These are phyloP conservation scores for Leptodermis oblonga DNA, from an alignment of 257 asterid species.

Conservation along the genomic window DNA sequence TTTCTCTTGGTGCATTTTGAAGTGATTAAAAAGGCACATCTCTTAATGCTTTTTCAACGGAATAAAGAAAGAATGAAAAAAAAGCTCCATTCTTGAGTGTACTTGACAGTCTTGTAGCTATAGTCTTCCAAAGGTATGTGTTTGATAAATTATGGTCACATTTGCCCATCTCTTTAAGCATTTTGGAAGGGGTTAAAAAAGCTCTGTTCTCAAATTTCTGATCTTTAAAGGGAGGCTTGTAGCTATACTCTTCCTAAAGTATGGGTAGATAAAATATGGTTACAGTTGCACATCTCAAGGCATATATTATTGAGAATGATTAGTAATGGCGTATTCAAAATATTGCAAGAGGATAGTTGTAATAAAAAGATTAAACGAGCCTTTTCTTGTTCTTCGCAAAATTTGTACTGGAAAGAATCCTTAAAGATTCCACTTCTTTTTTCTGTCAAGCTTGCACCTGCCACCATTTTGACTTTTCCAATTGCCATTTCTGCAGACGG, in stretches of 20 bases:
- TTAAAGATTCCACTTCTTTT: background rate
- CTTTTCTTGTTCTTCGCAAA: background rate
- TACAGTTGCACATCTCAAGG: background rate
- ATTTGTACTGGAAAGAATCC: background rate
- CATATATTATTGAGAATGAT: background rate
- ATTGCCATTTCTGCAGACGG: conserved; percentile 46
- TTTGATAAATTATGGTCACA: conserved; percentile 9
- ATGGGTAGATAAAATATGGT: background rate
- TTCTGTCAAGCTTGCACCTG: background rate
- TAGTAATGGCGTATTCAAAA: background rate
- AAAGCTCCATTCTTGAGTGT: background rate
- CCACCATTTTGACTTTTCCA: conserved; percentile 13
- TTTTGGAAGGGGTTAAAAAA: background rate
- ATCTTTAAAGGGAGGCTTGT: background rate
- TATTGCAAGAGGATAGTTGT: background rate
- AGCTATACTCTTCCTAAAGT: background rate
- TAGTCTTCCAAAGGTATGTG: background rate
- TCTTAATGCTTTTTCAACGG: background rate
- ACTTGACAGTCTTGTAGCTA: background rate
- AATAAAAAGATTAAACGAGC: background rate
- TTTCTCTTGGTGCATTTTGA: background rate
- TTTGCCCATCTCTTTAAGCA: conserved; percentile 4
- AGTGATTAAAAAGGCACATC: background rate
- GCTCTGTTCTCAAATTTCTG: conserved; percentile 5
- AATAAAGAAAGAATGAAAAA: background rate